These are phyloP conservation scores for Lathyrus aphaca DNA, from an alignment of 306 rosid genomes.

Conservation along the genomic window DNA sequence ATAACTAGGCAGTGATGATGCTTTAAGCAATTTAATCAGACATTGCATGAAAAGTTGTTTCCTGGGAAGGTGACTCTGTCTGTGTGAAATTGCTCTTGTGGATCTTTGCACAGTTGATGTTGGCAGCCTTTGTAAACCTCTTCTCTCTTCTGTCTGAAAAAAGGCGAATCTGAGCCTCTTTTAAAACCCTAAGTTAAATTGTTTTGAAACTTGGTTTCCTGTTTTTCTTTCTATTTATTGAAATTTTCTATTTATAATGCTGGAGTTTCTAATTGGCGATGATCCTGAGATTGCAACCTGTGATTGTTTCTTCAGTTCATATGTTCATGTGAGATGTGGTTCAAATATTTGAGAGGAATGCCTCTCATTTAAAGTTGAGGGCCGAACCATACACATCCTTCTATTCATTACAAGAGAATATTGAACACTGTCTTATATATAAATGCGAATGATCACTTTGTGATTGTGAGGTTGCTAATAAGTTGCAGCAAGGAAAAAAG, in stretches of 20 bases:
- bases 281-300: not conserved
- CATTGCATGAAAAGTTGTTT: too few species aligned
- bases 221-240: not conserved
- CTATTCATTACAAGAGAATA: not conserved
- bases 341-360: too few species aligned
- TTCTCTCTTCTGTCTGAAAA: not conserved
- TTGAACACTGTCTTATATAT: not conserved
- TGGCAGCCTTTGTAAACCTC: conserved; percentile 32
- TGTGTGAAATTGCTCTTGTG: conserved; percentile 23
- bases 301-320: not conserved
- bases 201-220: not conserved
- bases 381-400: too few species aligned
- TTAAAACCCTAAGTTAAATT: not conserved
- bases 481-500: not conserved
- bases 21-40: not conserved
- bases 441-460: not conserved
- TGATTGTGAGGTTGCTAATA: not conserved
- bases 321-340: not conserved
- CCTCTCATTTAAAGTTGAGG: too few species aligned
- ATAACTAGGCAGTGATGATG: conserved; percentile 43
- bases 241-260: not conserved
- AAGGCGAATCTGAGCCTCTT: conserved; percentile 21
- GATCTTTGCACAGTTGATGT: conserved; percentile 19
- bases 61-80: conserved; percentile 13
- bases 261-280: not conserved